Evolutionary conservation across 2,329 filamentous ascomycete species (phyloP), one percentile per base, ranked within the genome.

Genomic region (Diaporthe vexans): DNA sequence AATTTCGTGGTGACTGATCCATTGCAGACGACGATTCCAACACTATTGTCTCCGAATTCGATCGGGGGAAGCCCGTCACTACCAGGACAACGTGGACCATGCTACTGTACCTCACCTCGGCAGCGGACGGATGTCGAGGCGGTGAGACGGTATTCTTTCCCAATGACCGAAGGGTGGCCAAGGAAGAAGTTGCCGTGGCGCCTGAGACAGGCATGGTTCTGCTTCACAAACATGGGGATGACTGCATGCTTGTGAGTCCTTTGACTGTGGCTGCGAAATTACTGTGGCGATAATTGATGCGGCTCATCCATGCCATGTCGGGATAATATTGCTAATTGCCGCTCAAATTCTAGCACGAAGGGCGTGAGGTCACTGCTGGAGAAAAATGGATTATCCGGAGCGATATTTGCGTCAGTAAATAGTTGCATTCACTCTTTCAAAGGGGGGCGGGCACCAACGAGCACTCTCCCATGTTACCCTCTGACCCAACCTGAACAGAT

Each of bases 141-240:
- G 96, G 96, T 43, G 94, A 98, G 83, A 98, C 96, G 0, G 94
- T 97, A 43, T 98, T 98, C 83, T 97, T 97, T 81, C 94, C 94
- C 0, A 91, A 94, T 76, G 89, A 91, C 78, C 85, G 88, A 57
- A 85, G 85, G 75, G 83, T 87, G 3, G 81, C 86, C 24, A 87
- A 88, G 24, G 90, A 94, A 78, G 94, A 93, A 24, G 89, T 97
- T 68, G 88, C 91, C 1, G 91, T 97, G 9, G 88, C 88, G 0
- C 90, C 94, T 15, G 94, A 97, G 81, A 93, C 93, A n/a, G 96
- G 96, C 2, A 93, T 96, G 88, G 89, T 95, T 46, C 86, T 98
- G 37, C 86, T 98, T 75, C 96, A 98, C 83, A 94, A 94, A 76
- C 96, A 98, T 84, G 95, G 96, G 0, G 90, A 94, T 77, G 93